phyloP scores from a whole-genome alignment of 2,329 filamentous ascomycete species.

The Colletotrichum salicis region DNA sequence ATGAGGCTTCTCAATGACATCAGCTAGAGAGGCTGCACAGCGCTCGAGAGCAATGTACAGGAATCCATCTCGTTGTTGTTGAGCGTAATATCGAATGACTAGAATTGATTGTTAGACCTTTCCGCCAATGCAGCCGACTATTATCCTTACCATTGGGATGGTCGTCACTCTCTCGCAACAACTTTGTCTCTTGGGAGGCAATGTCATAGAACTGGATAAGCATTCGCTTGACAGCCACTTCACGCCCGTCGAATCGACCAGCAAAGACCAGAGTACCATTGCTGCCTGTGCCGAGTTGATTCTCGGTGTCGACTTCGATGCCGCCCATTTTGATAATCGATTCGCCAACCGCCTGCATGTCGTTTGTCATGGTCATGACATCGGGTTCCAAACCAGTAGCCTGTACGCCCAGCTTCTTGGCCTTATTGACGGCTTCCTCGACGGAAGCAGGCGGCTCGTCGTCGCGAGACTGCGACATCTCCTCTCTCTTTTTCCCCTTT shows the following conservation, averaged over 20 bases:
- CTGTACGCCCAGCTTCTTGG: constrained; percentile 65
- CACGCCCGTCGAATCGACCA: constrained; percentile 91
- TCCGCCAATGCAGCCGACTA: constrained; percentile 40
- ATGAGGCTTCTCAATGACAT: constrained; percentile 83
- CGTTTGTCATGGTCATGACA: constrained; percentile 65
- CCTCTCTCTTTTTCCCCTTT: constrained; percentile 64
- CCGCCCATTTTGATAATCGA: constrained; percentile 71
- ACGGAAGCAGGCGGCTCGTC: constrained; percentile 61
- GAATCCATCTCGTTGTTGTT: constrained; percentile 88
- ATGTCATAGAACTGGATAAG: constrained; percentile 95
- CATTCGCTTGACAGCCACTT: constrained; percentile 97
- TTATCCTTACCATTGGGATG: constrained; percentile 80
- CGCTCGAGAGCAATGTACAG: constrained; percentile 96
- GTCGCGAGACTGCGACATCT: constrained; percentile 60
- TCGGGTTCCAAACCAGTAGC: constrained; percentile 69
- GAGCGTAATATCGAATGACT: constrained; percentile 96
- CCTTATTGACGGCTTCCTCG: constrained; percentile 70
- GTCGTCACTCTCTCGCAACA: constrained; percentile 92
- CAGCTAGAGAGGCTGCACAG: constrained; percentile 91
- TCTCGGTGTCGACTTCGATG: constrained; percentile 71
- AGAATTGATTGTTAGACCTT: not conserved
- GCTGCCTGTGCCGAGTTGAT: constrained; percentile 80
- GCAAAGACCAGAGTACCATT: constrained; percentile 97
- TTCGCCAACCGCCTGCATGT: constrained; percentile 69
- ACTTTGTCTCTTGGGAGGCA: constrained; percentile 90